phyloP scores from a whole-genome alignment of 495 filamentous ascomycete genomes.

The Penicillium taxi region DNA sequence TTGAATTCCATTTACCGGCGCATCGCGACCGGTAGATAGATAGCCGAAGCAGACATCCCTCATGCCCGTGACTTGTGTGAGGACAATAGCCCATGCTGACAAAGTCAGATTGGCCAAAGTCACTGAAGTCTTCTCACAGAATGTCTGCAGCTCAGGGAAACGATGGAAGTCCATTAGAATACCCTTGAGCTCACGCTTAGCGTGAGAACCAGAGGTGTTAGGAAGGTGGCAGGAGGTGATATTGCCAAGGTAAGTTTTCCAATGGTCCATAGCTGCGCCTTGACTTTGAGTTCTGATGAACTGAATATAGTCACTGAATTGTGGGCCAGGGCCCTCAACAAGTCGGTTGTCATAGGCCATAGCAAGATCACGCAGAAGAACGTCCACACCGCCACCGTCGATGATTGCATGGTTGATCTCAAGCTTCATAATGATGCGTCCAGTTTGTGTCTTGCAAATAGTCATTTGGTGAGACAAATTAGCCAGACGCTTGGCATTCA shows the following conservation, averaged over 20 bases:
- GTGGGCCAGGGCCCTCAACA: slow-evolving; percentile 33
- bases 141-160: slow-evolving; percentile 34
- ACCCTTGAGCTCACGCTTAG: slow-evolving; percentile 21
- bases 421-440: slow-evolving; percentile 39
- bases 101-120: slow-evolving; percentile 47
- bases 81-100: slow-evolving; percentile 50
- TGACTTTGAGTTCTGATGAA: slow-evolving; percentile 33
- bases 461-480: slow-evolving; percentile 43
- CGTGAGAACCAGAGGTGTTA: slow-evolving; percentile 2
- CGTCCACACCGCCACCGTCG: slow-evolving; percentile 35
- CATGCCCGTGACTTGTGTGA: slow-evolving; percentile 42
- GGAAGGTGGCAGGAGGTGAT: slow-evolving; percentile 22
- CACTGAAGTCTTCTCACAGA: slow-evolving; percentile 40
- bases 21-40: slow-evolving; percentile 41
- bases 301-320: slow-evolving; percentile 50
- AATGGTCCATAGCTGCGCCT: slow-evolving; percentile 35
- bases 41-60: slow-evolving; percentile 55
- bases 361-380: slow-evolving; percentile 36
- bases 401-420: slow-evolving; percentile 53
- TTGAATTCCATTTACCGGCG: slow-evolving; percentile 42
- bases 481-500: slow-evolving; percentile 26
- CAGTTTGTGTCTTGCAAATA: slow-evolving; percentile 32
- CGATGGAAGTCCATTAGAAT: slow-evolving; percentile 29
- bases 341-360: slow-evolving; percentile 39
- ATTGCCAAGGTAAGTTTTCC: slow-evolving; percentile 33